Base-by-base conservation (phyloP, 1,284 basidiomycete genomes). In the Rhodotorula sp. region DNA sequence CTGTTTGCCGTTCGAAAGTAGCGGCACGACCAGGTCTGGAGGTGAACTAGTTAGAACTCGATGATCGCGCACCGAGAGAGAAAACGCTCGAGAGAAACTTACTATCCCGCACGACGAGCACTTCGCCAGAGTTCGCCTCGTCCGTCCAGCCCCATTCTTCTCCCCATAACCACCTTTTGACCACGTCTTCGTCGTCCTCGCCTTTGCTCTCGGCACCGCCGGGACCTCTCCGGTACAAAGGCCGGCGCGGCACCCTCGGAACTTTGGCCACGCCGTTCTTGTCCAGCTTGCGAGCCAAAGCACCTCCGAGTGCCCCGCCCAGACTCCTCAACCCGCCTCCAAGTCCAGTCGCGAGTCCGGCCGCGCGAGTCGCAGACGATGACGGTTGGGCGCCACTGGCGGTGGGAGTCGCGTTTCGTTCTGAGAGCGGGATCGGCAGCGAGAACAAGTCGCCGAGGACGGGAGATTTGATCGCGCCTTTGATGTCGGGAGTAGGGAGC, bases 71-170 rank as follows among this genome's bases (percentile, higher is more conserved):
- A 2, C 28, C 28, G 28, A 28, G 28, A 28, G 28, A 28, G 28
- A 28, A 28, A 28, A 3, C 28, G 28, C 28, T 2, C n/a, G n/a
- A 1, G 15, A 1, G 3, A 4, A 12, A 84, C 90, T 80, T 77
- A 94, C 93, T 88, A 60, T 97, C 93, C 81, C 89, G 90, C 2
- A 87, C 85, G 48, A 95, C 85, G 14, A 95, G 80, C 1, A 87
- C 87, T 79, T 95, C 90, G 23, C 0, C 84, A 74, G 85, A 78
- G 88, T 91, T 16, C 77, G 60, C 69, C 66, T n/a, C 77, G 31
- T 55, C 76, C 34, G 31, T 90, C 90, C 52, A 95, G 82, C 18
- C 90, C 91, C 87, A 97, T 93, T 77, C 86, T 83, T 50, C 56
- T 3, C 59, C 83, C 84, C 48, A 84, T 79, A 60, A 82, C 82